These are phyloP conservation scores for Ascocoryne sarcoides DNA, from an alignment of 2,329 filamentous ascomycete genomes.

Conservation along the genomic window DNA sequence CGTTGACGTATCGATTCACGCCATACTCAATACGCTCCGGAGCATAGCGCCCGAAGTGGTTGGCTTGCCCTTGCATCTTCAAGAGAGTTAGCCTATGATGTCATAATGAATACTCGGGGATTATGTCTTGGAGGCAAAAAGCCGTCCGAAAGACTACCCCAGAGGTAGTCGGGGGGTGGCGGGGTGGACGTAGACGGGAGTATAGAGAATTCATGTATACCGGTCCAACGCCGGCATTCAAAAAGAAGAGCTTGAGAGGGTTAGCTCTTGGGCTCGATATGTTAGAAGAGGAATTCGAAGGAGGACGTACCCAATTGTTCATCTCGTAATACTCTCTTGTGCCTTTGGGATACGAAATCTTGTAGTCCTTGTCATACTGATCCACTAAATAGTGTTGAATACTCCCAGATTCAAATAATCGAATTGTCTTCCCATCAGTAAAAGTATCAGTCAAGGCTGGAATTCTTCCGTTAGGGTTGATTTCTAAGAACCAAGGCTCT, in stretches of 20 bases:
- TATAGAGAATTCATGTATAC: constrained; percentile 4
- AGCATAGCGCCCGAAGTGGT: constrained; percentile 77
- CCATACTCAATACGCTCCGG: constrained; percentile 77
- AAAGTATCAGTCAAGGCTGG: constrained; percentile 78
- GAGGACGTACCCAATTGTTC: constrained; percentile 58
- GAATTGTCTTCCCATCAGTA: constrained; percentile 62
- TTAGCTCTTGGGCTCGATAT: background rate
- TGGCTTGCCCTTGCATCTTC: constrained; percentile 69
- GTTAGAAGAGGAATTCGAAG: background rate
- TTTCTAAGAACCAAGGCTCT: constrained; percentile 77
- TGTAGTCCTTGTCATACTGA: constrained; percentile 72
- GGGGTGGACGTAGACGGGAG: too few relatives aligned
- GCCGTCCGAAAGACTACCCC: too few relatives aligned
- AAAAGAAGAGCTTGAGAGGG: constrained; percentile 46
- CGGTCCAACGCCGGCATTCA: constrained; percentile 72
- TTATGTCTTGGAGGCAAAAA: too few relatives aligned
- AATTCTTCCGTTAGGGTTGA: constrained; percentile 90
- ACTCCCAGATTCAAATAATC: constrained; percentile 73
- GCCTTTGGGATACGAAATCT: constrained; percentile 68
- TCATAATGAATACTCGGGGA: too few relatives aligned
- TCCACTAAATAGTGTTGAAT: constrained; percentile 81
- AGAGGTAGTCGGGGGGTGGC: too few relatives aligned
- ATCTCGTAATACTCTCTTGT: constrained; percentile 69
- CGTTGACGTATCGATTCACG: constrained; percentile 72
- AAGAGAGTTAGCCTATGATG: background rate